Evolutionary conservation across 2,329 filamentous ascomycete species (phyloP).

Genomic region (Myriangium duriaei): DNA sequence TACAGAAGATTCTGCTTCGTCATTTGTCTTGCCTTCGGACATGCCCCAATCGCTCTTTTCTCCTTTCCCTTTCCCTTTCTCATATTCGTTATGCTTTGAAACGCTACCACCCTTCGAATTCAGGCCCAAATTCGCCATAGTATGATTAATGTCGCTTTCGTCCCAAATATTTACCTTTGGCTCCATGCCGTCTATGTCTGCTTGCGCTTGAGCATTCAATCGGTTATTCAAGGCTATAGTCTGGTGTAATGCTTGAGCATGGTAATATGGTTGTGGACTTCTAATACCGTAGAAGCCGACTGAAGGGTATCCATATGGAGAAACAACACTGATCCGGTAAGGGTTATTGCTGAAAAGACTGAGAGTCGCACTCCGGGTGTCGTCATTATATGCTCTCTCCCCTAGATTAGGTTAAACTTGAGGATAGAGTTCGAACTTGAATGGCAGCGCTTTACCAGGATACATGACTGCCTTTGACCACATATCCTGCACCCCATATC

Average conservation of each 20-base stretch:
- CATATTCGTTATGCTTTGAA: too few species aligned
- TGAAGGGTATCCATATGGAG: constrained; percentile 24
- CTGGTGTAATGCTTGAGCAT: constrained; percentile 25
- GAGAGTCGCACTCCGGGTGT: constrained; percentile 8
- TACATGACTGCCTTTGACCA: constrained; percentile 38
- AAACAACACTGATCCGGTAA: constrained; percentile 22
- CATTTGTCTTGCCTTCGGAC: background rate
- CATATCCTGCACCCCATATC: constrained; percentile 27
- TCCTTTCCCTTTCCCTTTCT: background rate
- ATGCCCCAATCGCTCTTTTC: background rate
- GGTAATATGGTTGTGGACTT: constrained; percentile 21
- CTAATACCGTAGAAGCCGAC: constrained; percentile 13
- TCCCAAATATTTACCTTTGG: constrained; percentile 29
- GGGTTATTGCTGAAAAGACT: constrained; percentile 24
- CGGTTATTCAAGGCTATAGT: constrained; percentile 26
- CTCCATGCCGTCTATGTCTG: constrained; percentile 24
- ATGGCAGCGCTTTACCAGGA: constrained; percentile 16
- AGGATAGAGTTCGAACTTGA: too few species aligned
- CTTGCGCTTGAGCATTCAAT: constrained; percentile 26
- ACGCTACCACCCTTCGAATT: background rate
- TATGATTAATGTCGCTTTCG: constrained; percentile 19
- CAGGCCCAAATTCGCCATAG: constrained; percentile 15
- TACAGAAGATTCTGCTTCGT: constrained; percentile 14
- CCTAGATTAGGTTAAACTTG: constrained; percentile 6
- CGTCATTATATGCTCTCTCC: constrained; percentile 25